These are phyloP conservation scores for Mrakia hoshinonis DNA, from an alignment of 768 basidiomycete genomes.

Conservation along the genomic window DNA sequence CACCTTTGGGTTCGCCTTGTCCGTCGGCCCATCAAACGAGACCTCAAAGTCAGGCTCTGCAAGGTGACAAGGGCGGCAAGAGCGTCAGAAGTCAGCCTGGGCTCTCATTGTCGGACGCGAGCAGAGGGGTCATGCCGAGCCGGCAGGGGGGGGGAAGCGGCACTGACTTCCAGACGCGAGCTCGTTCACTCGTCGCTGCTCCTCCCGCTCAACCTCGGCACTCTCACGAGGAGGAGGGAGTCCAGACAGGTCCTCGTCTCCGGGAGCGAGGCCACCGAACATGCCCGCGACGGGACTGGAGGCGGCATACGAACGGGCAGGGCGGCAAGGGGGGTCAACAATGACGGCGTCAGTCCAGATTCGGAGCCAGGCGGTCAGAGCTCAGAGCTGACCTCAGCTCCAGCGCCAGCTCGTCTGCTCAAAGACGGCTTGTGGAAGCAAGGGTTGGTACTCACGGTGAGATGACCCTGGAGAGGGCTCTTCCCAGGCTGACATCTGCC, in stretches of 20 bases:
- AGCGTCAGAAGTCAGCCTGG: no score
- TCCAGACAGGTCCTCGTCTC: conserved; percentile 22
- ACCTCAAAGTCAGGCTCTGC: no score
- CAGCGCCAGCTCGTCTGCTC: neutral
- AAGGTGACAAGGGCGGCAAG: no score
- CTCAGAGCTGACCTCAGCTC: neutral
- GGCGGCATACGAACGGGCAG: neutral
- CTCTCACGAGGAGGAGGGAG: neutral
- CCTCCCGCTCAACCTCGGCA: conserved; percentile 21
- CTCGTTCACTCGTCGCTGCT: neutral
- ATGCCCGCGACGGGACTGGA: conserved; percentile 16
- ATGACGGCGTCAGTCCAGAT: neutral
- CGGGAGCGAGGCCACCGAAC: conserved; percentile 15
- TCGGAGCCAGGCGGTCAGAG: neutral
- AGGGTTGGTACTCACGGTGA: conserved; percentile 8
- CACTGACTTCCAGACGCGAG: conserved; percentile 11
- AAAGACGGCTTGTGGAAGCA: neutral
- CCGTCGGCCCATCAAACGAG: no score
- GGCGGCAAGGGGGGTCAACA: neutral
- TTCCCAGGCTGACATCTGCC: neutral
- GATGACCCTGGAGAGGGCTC: conserved; percentile 14
- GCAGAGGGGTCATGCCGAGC: neutral
- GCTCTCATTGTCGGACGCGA: neutral
- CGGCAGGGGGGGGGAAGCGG: neutral
- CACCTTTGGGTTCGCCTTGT: no score